Evolutionary conservation across 2,329 filamentous ascomycete genomes (phyloP).

Genomic region (Pseudogymnoascus sp.): DNA sequence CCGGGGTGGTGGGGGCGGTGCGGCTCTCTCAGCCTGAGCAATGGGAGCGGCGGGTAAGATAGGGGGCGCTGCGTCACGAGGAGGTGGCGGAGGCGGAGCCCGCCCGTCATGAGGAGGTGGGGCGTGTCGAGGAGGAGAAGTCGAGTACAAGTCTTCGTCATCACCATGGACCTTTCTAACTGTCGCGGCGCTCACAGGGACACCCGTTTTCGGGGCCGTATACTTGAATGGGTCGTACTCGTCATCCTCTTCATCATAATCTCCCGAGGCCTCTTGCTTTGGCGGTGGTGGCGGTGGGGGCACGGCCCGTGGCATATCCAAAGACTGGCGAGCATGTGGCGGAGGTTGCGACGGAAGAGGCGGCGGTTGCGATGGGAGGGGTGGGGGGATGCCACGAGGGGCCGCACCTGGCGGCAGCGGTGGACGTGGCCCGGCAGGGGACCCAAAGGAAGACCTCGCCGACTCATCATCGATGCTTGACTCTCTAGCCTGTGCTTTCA

Average conservation of each 20-base stretch:
- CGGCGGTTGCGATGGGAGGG: slow-evolving; percentile 54
- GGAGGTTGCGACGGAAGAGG: slow-evolving; percentile 33
- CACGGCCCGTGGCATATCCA: slow-evolving; percentile 62
- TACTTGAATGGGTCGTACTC: slow-evolving; percentile 66
- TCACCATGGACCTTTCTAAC: slow-evolving; percentile 18
- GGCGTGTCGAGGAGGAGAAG: slow-evolving; percentile 28
- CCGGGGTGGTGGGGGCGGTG: slow-evolving; percentile 33
- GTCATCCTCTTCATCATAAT: slow-evolving; percentile 56
- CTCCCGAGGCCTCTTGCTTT: slow-evolving; percentile 26
- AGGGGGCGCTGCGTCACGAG: slow-evolving; percentile 38
- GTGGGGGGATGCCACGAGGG: slow-evolving; percentile 57
- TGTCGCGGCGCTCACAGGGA: slow-evolving; percentile 15
- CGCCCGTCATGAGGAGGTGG: slow-evolving; percentile 32
- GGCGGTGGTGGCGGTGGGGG: slow-evolving; percentile 58
- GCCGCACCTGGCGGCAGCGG: slow-evolving; percentile 47
- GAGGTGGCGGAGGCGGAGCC: slow-evolving; percentile 40
- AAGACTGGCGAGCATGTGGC: slow-evolving; percentile 47
- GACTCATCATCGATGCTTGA: slow-evolving; percentile 66
- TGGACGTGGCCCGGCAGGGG: slow-evolving; percentile 38
- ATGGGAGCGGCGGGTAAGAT: slow-evolving; percentile 21
- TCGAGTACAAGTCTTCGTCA: slow-evolving; percentile 29
- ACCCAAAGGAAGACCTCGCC: slow-evolving; percentile 40
- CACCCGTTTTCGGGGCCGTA: slow-evolving; percentile 29
- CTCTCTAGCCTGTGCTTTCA: slow-evolving; percentile 74
- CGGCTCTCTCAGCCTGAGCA: not conserved